These are phyloP conservation scores for Chlorella sp. DNA, from an alignment of 139 green algal species.

Conservation along the genomic window DNA sequence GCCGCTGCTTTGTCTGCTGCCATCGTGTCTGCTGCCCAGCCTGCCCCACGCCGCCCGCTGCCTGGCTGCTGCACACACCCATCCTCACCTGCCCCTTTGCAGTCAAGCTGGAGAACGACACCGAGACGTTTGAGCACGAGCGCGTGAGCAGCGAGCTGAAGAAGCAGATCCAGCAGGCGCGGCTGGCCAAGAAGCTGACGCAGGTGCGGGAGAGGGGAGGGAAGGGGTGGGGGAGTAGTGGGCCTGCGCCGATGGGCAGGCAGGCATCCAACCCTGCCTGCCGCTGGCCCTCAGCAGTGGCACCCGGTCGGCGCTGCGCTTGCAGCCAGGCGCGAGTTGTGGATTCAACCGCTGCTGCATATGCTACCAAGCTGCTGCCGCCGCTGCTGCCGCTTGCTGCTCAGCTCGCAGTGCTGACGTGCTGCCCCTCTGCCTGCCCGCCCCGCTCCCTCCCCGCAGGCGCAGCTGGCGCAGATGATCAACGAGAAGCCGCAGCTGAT, in stretches of 20 bases:
- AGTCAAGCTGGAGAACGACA: slow-evolving; percentile 89
- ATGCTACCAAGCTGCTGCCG: background rate
- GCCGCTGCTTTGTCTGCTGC: background rate
- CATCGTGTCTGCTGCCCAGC: background rate
- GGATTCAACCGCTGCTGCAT: too few species aligned
- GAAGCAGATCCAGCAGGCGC: slow-evolving; percentile 90
- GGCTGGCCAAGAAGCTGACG: slow-evolving; percentile 97
- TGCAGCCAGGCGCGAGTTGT: too few species aligned
- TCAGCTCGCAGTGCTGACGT: background rate
- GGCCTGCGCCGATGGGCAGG: too few species aligned
- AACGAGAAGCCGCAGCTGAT: slow-evolving; percentile 98
- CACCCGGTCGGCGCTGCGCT: too few species aligned
- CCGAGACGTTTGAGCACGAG: slow-evolving; percentile 85
- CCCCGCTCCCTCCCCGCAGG: background rate
- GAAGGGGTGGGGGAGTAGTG: too few species aligned
- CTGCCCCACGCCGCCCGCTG: background rate
- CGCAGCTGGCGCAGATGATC: slow-evolving; percentile 78
- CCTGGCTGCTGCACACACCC: background rate
- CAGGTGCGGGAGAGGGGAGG: slow-evolving; percentile 83
- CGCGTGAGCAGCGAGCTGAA: slow-evolving; percentile 94
- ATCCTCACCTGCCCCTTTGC: slow-evolving; percentile 32
- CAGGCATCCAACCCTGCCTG: too few species aligned
- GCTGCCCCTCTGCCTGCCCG: background rate
- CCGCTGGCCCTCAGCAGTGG: too few species aligned
- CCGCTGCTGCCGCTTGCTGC: background rate